Percentiles rank a stretch among this genome's conserved stretches.
These are phyloP conservation scores for Moniliella sp. DNA, from an alignment of 1,284 basidiomycete genomes.

Conservation along the genomic window DNA sequence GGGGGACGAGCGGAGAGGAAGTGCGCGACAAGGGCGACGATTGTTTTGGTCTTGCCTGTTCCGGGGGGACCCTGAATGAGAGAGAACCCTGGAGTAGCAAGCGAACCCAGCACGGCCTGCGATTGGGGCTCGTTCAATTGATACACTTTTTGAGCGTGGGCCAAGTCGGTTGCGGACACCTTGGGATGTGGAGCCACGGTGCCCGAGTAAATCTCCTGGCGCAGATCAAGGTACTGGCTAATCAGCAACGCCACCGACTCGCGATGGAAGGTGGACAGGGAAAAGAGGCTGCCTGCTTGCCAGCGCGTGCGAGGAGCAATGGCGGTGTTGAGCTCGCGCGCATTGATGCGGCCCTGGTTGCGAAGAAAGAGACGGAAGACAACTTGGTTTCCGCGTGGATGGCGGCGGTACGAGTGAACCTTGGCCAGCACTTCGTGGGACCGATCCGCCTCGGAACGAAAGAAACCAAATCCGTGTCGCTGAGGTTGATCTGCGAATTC, in stretches of 20 bases:
- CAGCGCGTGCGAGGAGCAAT: constrained; percentile 47
- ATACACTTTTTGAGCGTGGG: constrained; percentile 46
- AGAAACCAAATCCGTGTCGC: constrained; percentile 43
- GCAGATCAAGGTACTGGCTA: constrained; percentile 60
- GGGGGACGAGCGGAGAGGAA: constrained; percentile 42
- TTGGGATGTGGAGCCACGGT: constrained; percentile 37
- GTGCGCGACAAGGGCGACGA: constrained; percentile 72
- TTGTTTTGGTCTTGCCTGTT: constrained; percentile 95
- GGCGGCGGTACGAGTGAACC: constrained; percentile 46
- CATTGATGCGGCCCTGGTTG: too few species aligned
- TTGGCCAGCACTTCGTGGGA: constrained; percentile 46
- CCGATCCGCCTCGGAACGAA: constrained; percentile 50
- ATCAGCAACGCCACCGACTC: constrained; percentile 73
- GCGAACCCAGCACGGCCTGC: constrained; percentile 57
- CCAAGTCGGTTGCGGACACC: constrained; percentile 40
- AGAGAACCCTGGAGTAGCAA: constrained; percentile 58
- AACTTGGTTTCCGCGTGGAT: constrained; percentile 38
- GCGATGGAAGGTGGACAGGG: constrained; percentile 71
- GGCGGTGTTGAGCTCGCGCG: constrained; percentile 22
- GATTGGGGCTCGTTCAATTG: constrained; percentile 85
- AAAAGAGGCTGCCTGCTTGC: constrained; percentile 60
- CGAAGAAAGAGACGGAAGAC: constrained; percentile 37
- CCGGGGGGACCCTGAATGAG: constrained; percentile 95
- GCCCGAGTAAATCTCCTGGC: constrained; percentile 47
- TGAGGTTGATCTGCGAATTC: constrained; percentile 2